Evolutionary conservation across 345 rosid genomes (phyloP).

Genomic region (Arabidopsis arenosa): DNA sequence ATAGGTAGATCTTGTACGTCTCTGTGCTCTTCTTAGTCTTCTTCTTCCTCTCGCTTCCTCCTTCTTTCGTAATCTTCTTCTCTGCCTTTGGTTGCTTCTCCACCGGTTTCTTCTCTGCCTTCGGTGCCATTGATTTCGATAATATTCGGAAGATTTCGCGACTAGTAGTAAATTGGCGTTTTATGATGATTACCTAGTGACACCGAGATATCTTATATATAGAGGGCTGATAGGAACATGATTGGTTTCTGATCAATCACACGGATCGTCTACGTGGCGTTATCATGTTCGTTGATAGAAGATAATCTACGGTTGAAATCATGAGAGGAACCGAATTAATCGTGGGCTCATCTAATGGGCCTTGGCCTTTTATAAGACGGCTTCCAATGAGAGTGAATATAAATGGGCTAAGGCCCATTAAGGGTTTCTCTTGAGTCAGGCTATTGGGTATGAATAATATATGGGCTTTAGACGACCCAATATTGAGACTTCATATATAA

Average conservation of each 20-base stretch:
- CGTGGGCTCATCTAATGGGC: background rate
- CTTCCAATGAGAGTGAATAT: background rate
- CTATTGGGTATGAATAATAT: background rate
- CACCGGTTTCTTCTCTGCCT: slow-evolving; percentile 65
- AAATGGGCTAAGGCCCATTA: background rate
- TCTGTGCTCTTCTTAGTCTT: slow-evolving; percentile 61
- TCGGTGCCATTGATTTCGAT: slow-evolving; percentile 28
- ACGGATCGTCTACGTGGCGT: background rate
- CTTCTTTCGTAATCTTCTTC: slow-evolving; percentile 60
- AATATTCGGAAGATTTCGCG: background rate
- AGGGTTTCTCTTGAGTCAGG: background rate
- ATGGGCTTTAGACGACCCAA: slow-evolving; percentile 26
- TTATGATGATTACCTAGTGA: background rate
- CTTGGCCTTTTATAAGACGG: background rate
- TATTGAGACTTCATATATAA: slow-evolving; percentile 28
- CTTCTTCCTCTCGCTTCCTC: slow-evolving; percentile 67
- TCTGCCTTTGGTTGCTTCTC: slow-evolving; percentile 50
- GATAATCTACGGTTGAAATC: background rate
- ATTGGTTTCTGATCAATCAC: background rate
- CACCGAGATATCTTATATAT: background rate
- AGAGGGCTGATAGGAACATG: background rate
- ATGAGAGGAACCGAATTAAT: background rate
- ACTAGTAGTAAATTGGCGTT: background rate
- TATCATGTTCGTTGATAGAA: background rate
- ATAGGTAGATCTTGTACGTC: slow-evolving; percentile 79